phyloP scores from a whole-genome alignment of 139 green algal species.

The Picochlorum sp. region DNA sequence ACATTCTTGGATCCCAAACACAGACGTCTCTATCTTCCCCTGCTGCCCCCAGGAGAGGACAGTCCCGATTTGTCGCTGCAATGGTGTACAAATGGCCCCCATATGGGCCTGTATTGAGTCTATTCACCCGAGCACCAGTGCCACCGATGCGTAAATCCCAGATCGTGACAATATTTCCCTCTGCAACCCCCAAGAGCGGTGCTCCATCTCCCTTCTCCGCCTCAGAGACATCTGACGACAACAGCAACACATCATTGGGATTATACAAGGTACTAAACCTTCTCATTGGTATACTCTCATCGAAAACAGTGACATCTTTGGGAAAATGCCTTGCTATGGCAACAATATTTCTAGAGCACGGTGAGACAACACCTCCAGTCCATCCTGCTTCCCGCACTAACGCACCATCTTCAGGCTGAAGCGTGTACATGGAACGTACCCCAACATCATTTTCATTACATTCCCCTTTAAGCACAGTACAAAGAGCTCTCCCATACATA shows the following conservation, averaged over 20 bases:
- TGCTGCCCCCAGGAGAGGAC: conserved; percentile 17
- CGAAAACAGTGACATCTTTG: conserved; percentile 29
- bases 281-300: conserved; percentile 14
- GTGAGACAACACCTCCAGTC: conserved; percentile 22
- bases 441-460: background rate
- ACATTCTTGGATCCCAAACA: conserved; percentile 29
- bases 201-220: background rate
- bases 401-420: conserved; percentile 4
- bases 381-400: conserved; percentile 17
- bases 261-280: conserved; percentile 24
- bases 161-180: conserved; percentile 22
- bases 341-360: conserved; percentile 7
- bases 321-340: conserved; percentile 25
- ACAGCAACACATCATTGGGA: conserved; percentile 21
- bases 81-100: conserved; percentile 20
- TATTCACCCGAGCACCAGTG: conserved; percentile 13
- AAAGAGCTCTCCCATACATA: conserved; percentile 21
- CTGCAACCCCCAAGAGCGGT: conserved; percentile 21
- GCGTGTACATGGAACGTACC: background rate
- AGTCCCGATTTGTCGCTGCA: background rate
- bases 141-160: conserved; percentile 23
- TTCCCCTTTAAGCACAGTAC: no score
- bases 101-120: conserved; percentile 12
- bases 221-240: conserved; percentile 15
- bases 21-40: conserved; percentile 19